Conservation (phyloP, 305 asterid species). For the Solanum aculeatissimum region DNA sequence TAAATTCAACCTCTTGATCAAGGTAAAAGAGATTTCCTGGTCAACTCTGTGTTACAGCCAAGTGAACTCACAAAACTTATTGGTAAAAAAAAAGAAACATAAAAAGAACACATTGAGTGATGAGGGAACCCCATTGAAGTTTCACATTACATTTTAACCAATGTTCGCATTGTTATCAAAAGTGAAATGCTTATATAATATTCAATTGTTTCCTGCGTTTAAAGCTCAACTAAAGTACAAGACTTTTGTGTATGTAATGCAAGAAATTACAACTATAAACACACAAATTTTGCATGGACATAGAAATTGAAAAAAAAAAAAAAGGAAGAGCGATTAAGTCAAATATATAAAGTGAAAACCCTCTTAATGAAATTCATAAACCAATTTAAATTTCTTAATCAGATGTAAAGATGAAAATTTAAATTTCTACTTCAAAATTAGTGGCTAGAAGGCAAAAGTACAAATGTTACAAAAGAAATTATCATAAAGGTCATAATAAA, state of each 20-base stretch:
- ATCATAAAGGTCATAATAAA: not conserved
- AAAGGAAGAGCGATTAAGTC: not conserved
- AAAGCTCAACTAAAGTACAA: not conserved
- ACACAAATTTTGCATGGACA: not conserved
- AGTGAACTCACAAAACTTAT: not conserved
- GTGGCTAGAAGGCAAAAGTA: not conserved
- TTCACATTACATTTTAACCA: not conserved
- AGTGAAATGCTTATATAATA: not conserved
- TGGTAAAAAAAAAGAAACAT: not conserved
- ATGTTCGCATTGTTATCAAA: not conserved
- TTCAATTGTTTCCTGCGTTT: not conserved
- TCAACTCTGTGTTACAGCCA: not conserved
- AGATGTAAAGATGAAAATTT: not conserved
- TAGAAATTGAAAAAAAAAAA: not conserved
- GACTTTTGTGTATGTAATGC: not conserved
- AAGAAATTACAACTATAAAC: not conserved
- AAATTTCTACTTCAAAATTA: not conserved
- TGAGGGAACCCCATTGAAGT: not conserved
- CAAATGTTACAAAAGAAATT: not conserved
- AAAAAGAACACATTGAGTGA: not conserved
- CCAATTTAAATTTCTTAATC: not conserved
- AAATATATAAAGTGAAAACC: not conserved
- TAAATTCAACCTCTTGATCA: not conserved
- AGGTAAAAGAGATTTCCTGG: not conserved
- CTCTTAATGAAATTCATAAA: not conserved